phyloP scores from a whole-genome alignment of 1,284 basidiomycete genomes.

The Hemileia vastatrix region DNA sequence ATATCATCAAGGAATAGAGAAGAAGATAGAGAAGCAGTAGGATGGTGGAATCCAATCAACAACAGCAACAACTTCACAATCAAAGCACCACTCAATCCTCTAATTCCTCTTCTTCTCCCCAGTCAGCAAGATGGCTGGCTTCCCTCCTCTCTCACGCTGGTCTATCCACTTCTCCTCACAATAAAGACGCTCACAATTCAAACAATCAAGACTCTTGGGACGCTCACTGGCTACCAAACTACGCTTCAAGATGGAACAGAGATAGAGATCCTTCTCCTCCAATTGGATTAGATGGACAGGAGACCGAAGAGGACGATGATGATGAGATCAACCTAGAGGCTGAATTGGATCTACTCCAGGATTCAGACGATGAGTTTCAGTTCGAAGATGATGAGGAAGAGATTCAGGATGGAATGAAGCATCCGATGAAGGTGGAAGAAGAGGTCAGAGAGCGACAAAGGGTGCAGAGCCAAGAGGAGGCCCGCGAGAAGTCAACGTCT shows the following conservation, averaged over 20 bases:
- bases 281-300: background rate
- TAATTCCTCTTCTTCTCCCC: too few relatives aligned
- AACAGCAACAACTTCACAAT: too few relatives aligned
- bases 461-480: background rate
- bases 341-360: background rate
- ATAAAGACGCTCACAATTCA: background rate
- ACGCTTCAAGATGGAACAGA: background rate
- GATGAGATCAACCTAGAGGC: background rate
- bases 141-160: background rate
- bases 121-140: background rate
- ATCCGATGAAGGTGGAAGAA: background rate
- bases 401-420: background rate
- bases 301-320: background rate
- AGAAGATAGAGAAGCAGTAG: too few relatives aligned
- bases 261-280: background rate
- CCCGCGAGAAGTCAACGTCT: background rate
- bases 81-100: too few relatives aligned
- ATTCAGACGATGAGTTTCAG: background rate
- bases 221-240: background rate
- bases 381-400: background rate
- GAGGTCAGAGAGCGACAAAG: background rate
- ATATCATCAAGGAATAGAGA: too few relatives aligned
- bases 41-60: too few relatives aligned
- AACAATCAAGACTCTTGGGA: background rate
- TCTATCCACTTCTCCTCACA: background rate